Percentiles rank a stretch among this genome's conserved stretches.
Conservation (phyloP, 2,329 filamentous ascomycete species). For the Fusarium albidum region DNA sequence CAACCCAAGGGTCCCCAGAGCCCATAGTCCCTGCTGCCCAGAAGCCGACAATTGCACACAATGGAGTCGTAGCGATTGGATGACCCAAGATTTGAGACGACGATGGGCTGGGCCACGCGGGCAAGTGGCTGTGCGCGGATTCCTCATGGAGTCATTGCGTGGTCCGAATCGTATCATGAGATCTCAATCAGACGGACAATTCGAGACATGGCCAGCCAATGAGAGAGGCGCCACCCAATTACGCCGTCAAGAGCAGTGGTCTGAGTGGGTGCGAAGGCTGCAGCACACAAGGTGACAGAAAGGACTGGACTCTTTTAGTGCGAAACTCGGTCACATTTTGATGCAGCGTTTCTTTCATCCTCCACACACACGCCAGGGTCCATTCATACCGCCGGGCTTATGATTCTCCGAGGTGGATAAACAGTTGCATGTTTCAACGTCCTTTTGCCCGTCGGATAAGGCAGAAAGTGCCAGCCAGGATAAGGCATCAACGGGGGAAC, state of each 20-base stretch:
- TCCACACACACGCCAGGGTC: no score
- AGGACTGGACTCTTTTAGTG: no score
- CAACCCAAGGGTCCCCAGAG: conserved; percentile 17
- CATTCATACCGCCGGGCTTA: conserved; percentile 17
- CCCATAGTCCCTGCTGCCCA: conserved; percentile 3
- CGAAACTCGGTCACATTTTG: no score
- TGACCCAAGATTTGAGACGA: background rate
- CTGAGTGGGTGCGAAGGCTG: no score
- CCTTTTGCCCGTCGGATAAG: conserved; percentile 2
- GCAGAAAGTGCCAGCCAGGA: conserved; percentile 15
- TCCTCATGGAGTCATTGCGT: conserved; percentile 10
- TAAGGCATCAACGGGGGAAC: conserved; percentile 23
- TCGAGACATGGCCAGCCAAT: conserved; percentile 20
- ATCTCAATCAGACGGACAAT: conserved; percentile 14
- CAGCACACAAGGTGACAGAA: no score
- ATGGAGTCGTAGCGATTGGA: conserved; percentile 13
- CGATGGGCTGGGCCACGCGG: conserved; percentile 8
- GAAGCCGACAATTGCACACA: conserved; percentile 4
- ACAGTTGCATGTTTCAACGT: background rate
- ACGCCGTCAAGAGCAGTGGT: conserved; percentile 17
- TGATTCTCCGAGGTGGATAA: conserved; percentile 18
- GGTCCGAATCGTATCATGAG: conserved; percentile 33
- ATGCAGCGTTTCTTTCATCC: no score
- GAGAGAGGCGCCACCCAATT: conserved; percentile 2
- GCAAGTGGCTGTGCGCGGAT: background rate